Conservation (phyloP, 208 protist species). For the Strigomonas oncopelti region DNA sequence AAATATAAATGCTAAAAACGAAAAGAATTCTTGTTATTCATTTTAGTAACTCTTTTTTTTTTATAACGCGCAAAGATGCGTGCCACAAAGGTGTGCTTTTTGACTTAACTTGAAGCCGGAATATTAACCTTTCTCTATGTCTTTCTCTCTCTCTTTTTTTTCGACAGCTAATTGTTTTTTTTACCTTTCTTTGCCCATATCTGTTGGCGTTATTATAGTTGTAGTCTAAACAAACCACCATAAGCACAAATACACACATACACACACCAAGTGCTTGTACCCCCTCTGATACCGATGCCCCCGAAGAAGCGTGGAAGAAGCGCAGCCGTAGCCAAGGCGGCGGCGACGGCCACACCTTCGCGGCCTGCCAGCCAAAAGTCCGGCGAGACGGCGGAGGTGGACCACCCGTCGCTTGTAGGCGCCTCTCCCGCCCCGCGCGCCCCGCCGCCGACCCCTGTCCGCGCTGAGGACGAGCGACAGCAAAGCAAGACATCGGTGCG, state of each 20-base stretch:
- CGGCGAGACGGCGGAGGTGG: background rate
- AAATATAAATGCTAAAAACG: background rate
- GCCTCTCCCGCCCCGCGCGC: background rate
- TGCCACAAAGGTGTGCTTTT: background rate
- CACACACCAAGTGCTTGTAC: too few species aligned
- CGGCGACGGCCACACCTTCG: background rate
- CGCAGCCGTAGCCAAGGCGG: background rate
- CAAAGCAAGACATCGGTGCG: background rate
- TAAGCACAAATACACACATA: too few species aligned
- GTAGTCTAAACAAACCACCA: background rate
- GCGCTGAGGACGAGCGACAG: background rate
- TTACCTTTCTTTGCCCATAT: too few species aligned
- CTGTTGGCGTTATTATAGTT: background rate
- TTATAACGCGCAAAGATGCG: too few species aligned
- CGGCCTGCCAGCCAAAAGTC: background rate
- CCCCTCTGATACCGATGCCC: background rate
- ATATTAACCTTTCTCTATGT: constrained; percentile 11
- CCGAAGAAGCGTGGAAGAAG: background rate
- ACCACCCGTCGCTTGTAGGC: background rate
- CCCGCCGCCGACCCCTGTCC: constrained; percentile 2
- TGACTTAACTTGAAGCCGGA: constrained; percentile 8
- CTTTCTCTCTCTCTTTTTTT: constrained; percentile 22
- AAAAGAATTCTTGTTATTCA: background rate
- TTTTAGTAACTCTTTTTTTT: constrained; percentile 7
- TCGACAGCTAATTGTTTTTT: background rate